Conservation (phyloP, 495 filamentous ascomycete genomes). For the Hypoxylon fragiforme region DNA sequence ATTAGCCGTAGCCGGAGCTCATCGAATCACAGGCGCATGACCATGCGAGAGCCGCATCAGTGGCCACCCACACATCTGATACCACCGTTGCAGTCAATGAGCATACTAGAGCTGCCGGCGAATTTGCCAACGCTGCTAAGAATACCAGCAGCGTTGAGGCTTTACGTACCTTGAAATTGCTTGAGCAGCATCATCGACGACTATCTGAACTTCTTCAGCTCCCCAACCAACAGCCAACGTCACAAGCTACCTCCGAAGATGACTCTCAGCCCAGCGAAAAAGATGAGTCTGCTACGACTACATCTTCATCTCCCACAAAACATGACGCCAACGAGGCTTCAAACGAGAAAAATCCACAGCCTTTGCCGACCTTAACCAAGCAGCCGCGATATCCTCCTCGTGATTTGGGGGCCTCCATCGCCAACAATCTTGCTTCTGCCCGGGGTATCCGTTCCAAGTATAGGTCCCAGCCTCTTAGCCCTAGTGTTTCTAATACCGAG, state of each 20-base stretch:
- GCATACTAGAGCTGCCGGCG: constrained; percentile 85
- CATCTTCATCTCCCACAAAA: constrained; percentile 19
- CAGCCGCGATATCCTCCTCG: constrained; percentile 58
- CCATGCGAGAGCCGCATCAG: constrained; percentile 79
- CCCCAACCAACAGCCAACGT: constrained; percentile 61
- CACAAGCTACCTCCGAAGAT: constrained; percentile 40
- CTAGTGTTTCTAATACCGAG: constrained; percentile 73
- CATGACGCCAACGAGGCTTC: constrained; percentile 25
- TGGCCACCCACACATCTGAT: constrained; percentile 72
- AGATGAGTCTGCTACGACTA: constrained; percentile 29
- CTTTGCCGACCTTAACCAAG: constrained; percentile 52
- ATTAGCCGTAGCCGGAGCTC: constrained; percentile 20
- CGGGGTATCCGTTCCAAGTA: constrained; percentile 78
- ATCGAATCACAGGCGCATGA: constrained; percentile 70
- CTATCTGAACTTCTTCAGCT: constrained; percentile 78
- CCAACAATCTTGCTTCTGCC: constrained; percentile 86
- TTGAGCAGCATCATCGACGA: constrained; percentile 83
- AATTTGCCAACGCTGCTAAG: constrained; percentile 82
- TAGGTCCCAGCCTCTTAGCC: constrained; percentile 64
- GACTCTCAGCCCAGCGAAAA: constrained; percentile 46
- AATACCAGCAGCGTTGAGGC: constrained; percentile 80
- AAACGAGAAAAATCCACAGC: constrained; percentile 43
- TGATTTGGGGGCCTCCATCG: constrained; percentile 81
- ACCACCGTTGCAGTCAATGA: constrained; percentile 80
- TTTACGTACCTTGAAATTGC: constrained; percentile 75